Conservation (phyloP, 2,329 filamentous ascomycete genomes). For the Aspergillus fischeri region DNA sequence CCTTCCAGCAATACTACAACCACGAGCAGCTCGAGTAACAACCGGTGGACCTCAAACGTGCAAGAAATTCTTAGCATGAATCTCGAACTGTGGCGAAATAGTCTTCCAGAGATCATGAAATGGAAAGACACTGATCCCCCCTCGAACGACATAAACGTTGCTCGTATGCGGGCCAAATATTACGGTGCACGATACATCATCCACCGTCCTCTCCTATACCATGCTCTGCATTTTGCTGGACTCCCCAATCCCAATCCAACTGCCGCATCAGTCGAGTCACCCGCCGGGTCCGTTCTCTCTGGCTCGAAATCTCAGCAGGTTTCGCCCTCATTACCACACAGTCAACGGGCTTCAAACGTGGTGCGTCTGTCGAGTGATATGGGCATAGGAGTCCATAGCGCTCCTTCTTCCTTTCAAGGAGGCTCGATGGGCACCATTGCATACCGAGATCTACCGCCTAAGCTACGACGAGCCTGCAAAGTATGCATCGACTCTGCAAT, state of each 20-base stretch:
- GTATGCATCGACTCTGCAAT: conserved; percentile 70
- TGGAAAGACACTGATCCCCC: conserved; percentile 68
- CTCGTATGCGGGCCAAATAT: conserved; percentile 86
- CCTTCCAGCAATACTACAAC: neutral
- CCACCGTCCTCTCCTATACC: conserved; percentile 70
- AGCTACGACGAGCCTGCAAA: conserved; percentile 53
- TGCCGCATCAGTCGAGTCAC: conserved; percentile 27
- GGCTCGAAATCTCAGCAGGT: conserved; percentile 31
- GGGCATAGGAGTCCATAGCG: conserved; percentile 24
- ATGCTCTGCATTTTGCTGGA: conserved; percentile 51
- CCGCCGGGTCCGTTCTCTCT: conserved; percentile 24
- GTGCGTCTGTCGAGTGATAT: conserved; percentile 32
- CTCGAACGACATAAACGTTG: conserved; percentile 70
- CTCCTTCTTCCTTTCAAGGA: conserved; percentile 1
- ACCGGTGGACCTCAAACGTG: conserved; percentile 35
- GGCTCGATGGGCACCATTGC: conserved; percentile 1
- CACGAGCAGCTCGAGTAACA: neutral
- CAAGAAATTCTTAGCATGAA: conserved; percentile 44
- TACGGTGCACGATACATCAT: conserved; percentile 91
- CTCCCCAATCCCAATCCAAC: conserved; percentile 34
- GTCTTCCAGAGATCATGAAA: conserved; percentile 49
- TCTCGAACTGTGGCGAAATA: conserved; percentile 52
- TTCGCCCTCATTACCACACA: conserved; percentile 32
- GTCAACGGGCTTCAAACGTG: conserved; percentile 27
- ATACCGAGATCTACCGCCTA: conserved; percentile 31